Percentiles rank a stretch among this genome's conserved stretches.
phyloP scores from a whole-genome alignment of 352 stramenopile genomes.

The Phytopythium litorale region DNA sequence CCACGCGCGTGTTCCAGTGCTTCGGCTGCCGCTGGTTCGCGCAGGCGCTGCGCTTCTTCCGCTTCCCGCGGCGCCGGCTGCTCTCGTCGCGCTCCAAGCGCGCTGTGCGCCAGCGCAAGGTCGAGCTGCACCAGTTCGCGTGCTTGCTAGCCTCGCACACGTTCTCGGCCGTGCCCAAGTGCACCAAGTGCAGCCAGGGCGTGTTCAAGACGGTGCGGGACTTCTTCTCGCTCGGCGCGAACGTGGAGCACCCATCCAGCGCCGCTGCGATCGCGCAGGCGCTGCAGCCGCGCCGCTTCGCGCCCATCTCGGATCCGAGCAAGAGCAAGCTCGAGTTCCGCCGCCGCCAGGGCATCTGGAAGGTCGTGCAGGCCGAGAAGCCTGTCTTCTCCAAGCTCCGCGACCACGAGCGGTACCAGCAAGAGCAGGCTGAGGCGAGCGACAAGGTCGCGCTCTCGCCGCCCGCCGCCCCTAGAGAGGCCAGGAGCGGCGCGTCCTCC shows the following conservation, averaged over 20 bases:
- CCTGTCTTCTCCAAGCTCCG: constrained; percentile 41
- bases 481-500: neutral
- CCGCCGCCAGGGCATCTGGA: constrained; percentile 46
- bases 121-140: constrained; percentile 50
- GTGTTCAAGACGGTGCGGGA: constrained; percentile 58
- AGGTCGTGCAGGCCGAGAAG: constrained; percentile 65
- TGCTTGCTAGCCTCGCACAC: constrained; percentile 58
- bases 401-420: constrained; percentile 21
- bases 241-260: constrained; percentile 18
- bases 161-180: constrained; percentile 76
- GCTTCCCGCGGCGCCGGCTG: constrained; percentile 60
- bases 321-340: constrained; percentile 83
- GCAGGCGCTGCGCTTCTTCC: constrained; percentile 53
- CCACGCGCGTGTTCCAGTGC: constrained; percentile 42
- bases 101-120: constrained; percentile 47
- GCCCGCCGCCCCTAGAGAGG: neutral
- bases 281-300: constrained; percentile 45
- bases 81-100: constrained; percentile 36
- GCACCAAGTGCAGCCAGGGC: constrained; percentile 45
- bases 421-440: neutral
- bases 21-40: constrained; percentile 75
- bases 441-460: neutral
- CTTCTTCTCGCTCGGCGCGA: constrained; percentile 51
- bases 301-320: constrained; percentile 52
- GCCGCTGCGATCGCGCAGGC: constrained; percentile 23